Base-by-base conservation (phyloP, 441 rosid genomes). In the Erysimum pusillum region DNA sequence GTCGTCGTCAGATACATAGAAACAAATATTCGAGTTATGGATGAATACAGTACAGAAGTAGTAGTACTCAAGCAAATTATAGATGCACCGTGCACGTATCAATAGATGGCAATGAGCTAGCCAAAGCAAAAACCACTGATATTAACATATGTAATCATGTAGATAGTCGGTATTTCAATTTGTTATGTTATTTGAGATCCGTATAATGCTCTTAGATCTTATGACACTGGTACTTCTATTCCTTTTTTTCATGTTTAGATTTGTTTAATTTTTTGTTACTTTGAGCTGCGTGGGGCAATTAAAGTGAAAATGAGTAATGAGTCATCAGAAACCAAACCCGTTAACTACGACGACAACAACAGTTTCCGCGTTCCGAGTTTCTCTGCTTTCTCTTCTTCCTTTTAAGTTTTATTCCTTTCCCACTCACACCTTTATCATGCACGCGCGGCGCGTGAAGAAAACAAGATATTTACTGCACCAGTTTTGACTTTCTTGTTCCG, bases 311-410 rank as follows among this genome's bases (percentile, higher is more conserved):
- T 9, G 42, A 63, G 32, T 38, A 53, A 44, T 45, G 35, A 73
- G 41, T 31, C 49, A 49, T 39, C 12, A 17, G 35, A 45, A 66
- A 65, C 66, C 66, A 65, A 74, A 74, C 66, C 72, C 66, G 51
- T 56, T 65, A 64, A 74, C 66, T 67, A 38, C 63, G 74, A 59
- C 63, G 48, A 75, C 64, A 69, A 34, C 57, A 61, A 76, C 69
- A 76, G 58, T 41, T 75, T 68, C 38, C 63, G 74, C 63, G 63
- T 67, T 68, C 25, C 48, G 63, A 60, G 74, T 68, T 75, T 51
- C 52, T 57, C 38, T 49, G 74, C 63, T 22, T n/a, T 22, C 25
- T 22, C 49, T 14, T 45, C 69, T 22, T 48, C 44, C 5, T n/a
- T n/a, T 36, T 57, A 36, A 32, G 31, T 28, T 59, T 57, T 59